Conservation (phyloP, 495 filamentous ascomycete species). For the Daldinia bambusicola region DNA sequence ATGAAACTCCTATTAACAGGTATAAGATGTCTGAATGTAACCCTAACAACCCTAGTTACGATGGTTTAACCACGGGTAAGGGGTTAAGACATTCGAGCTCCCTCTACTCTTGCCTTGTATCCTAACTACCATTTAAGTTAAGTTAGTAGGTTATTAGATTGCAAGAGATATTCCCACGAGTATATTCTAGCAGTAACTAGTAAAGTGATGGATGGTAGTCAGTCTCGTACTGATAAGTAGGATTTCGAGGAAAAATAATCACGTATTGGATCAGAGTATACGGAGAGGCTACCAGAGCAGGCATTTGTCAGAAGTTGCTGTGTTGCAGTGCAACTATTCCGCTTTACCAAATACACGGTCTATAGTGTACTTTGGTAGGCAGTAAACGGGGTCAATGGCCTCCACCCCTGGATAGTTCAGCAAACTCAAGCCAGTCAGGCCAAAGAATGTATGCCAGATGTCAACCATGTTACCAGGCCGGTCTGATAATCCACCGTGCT, state of each 20-base stretch:
- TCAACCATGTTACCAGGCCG: constrained; percentile 94
- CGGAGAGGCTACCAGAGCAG: background rate
- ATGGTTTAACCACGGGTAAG: background rate
- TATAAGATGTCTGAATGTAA: constrained; percentile 18
- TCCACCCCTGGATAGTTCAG: constrained; percentile 77
- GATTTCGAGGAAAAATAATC: background rate
- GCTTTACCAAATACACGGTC: constrained; percentile 60
- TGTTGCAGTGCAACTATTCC: constrained; percentile 32
- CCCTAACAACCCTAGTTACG: constrained; percentile 12
- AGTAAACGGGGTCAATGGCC: constrained; percentile 89
- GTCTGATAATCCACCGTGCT: constrained; percentile 87
- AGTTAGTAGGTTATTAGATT: constrained; percentile 77
- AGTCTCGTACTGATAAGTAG: background rate
- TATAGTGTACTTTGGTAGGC: constrained; percentile 77
- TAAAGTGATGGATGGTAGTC: background rate
- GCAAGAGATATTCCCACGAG: constrained; percentile 62
- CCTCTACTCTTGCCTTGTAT: constrained; percentile 80
- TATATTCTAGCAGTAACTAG: background rate
- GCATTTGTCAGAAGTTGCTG: background rate
- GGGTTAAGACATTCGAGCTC: constrained; percentile 43
- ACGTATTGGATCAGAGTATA: background rate
- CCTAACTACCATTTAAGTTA: constrained; percentile 63
- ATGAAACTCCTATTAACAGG: background rate
- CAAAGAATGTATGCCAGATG: constrained; percentile 95
- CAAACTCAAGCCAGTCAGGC: constrained; percentile 86